These are phyloP conservation scores for Gyrodon lividus DNA, from an alignment of 768 basidiomycete genomes.

Conservation along the genomic window DNA sequence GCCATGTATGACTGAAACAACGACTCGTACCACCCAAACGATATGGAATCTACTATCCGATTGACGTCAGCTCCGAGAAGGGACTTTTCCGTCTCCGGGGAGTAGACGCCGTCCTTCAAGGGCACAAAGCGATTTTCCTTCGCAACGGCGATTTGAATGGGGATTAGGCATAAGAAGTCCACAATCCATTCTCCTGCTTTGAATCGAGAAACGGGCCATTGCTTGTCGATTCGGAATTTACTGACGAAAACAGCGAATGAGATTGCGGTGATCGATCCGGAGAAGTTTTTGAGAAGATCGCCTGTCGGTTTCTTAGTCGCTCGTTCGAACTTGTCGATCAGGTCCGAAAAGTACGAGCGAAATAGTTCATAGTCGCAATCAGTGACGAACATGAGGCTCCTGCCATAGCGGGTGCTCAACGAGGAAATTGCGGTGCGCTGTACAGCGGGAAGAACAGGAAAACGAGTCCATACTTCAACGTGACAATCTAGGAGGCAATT, in stretches of 20 bases:
- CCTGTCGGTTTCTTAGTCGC: constrained; percentile 48
- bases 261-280: constrained; percentile 29
- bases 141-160: constrained; percentile 55
- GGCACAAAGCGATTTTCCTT: constrained; percentile 56
- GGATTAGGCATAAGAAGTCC: constrained; percentile 53
- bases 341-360: constrained; percentile 37
- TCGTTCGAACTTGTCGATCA: constrained; percentile 44
- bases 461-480: constrained; percentile 52
- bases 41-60: constrained; percentile 47
- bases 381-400: constrained; percentile 42
- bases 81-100: constrained; percentile 43
- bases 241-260: constrained; percentile 21
- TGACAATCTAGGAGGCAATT: constrained; percentile 51
- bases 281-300: constrained; percentile 31
- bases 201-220: constrained; percentile 34
- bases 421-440: constrained; percentile 38
- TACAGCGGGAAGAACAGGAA: constrained; percentile 52
- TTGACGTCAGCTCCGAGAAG: constrained; percentile 54
- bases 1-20: constrained; percentile 57
- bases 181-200: constrained; percentile 55
- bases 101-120: constrained; percentile 49
- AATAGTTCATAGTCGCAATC: constrained; percentile 32
- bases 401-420: constrained; percentile 25
- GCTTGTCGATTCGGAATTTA: background rate
- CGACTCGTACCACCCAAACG: constrained; percentile 60